Evolutionary conservation across 2,329 filamentous ascomycete genomes (phyloP).

Genomic region (Rasamsonia emersonii): DNA sequence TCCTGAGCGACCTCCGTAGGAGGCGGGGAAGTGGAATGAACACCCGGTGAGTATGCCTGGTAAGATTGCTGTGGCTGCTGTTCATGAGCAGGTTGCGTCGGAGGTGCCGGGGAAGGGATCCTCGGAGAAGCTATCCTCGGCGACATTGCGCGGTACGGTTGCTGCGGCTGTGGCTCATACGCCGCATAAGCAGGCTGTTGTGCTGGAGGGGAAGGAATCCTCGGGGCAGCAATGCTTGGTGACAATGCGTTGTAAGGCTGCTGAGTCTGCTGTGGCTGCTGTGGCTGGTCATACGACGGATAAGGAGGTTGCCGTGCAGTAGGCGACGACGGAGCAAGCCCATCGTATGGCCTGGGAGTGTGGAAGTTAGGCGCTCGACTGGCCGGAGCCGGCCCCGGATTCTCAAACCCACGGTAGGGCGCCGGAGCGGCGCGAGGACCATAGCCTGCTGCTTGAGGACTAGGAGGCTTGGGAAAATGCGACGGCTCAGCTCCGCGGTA

Average conservation of each 20-base stretch:
- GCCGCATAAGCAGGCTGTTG: conserved; percentile 1
- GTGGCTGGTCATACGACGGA: conserved; percentile 5
- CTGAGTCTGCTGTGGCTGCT: conserved; percentile 3
- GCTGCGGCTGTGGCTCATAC: conserved; percentile 1
- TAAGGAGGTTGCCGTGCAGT: conserved; percentile 7
- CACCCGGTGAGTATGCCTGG: conserved; percentile 4
- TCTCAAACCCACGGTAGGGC: conserved; percentile 8
- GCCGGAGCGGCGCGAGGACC: conserved; percentile 3
- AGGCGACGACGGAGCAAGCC: conserved; percentile 5
- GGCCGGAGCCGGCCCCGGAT: conserved; percentile 6
- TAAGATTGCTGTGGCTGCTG: neutral
- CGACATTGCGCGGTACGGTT: neutral
- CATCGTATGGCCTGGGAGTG: conserved; percentile 5
- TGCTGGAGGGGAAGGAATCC: too few species aligned
- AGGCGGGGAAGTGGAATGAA: conserved; percentile 20
- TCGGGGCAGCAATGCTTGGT: too few species aligned
- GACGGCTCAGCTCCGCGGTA: too few species aligned
- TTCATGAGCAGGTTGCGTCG: neutral
- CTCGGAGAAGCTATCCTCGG: neutral
- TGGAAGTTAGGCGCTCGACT: conserved; percentile 6
- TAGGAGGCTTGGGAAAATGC: too few species aligned
- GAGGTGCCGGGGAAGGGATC: neutral
- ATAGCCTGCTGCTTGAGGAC: conserved; percentile 2
- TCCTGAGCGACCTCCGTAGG: conserved; percentile 16
- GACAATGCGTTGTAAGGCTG: conserved; percentile 4